Conservation (phyloP, 371 early-diverging fungal genomes). For the Cokeromyces recurvatus region DNA sequence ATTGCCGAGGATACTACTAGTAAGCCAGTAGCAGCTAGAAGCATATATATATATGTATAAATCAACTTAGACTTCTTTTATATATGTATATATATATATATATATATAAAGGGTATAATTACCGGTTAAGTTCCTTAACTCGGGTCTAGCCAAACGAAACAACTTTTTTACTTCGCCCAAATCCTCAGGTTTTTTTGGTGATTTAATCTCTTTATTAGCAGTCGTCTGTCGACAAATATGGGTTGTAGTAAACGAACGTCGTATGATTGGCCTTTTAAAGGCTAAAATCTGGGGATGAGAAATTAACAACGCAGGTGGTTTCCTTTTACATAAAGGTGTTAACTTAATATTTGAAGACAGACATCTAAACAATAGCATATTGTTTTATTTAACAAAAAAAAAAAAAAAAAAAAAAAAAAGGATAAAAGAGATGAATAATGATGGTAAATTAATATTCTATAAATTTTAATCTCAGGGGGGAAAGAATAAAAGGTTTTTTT, state of each 20-base stretch:
- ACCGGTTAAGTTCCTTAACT: constrained; percentile 44
- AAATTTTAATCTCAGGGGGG: too few species aligned
- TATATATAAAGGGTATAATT: too few species aligned
- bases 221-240: not conserved
- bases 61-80: too few species aligned
- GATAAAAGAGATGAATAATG: too few species aligned
- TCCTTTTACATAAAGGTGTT: not conserved
- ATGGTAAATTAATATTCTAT: too few species aligned
- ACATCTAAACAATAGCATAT: constrained; percentile 6
- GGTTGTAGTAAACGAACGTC: not conserved
- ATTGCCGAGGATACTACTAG: constrained; percentile 71
- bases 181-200: constrained; percentile 7
- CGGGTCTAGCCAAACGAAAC: constrained; percentile 40
- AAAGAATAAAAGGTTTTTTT: too few species aligned
- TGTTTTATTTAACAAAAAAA: too few species aligned
- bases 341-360: constrained; percentile 1
- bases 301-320: not conserved
- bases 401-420: too few species aligned
- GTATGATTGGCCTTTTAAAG: too few species aligned
- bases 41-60: too few species aligned
- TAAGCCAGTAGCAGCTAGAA: constrained; percentile 42
- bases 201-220: not conserved
- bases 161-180: constrained; percentile 27
- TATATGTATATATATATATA: too few species aligned
- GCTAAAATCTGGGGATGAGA: not conserved